Base-by-base conservation (phyloP, 208 protist genomes). In the Acanthamoeba triangularis region DNA sequence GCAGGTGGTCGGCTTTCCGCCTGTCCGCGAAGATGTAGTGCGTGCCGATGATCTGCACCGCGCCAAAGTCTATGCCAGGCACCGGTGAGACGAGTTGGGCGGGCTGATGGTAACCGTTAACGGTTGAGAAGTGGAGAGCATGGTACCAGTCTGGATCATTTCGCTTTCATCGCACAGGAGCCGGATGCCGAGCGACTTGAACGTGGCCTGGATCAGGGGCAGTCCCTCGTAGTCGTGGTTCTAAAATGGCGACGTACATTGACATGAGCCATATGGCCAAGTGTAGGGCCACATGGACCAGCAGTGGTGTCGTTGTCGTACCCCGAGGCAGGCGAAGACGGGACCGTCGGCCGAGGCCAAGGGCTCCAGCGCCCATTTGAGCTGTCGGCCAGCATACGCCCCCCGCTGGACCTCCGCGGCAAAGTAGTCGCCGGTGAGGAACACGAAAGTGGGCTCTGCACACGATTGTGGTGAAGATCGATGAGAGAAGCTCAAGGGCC, bases 141-240 rank as follows among this genome's bases (percentile, higher is more conserved):
- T 41, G 1, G 59, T 72, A 37, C 84, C 84, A 1, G 84, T 69
- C 8, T 63, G 30, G 35, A 91, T 33, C 23, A 28, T 11, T 47
- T 63, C 59, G 49, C 59, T 63, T 47, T 91, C 84, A 25, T 91
- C 84, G 56, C 84, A 91, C 41, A 91, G 59, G 23, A 91, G 84
- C 8, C 59, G 49, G 14, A 91, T 69, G 84, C 84, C 84, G 33
- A 69, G 56, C 33, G 84, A 63, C 14, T 25, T 11, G 49, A 91
- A 69, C 23, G 35, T 49, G 49, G 49, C 59, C 30, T 69, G 25
- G 5, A 91, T 91, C 33, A 44, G 3, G 35, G 52, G 47, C n/a
- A 91, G 41, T 1, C 56, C 84, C 37, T 91, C 84, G 59, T 91
- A 91, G 84, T 91, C 84, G 59, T 91, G 84, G 59, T 91, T 91